Evolutionary conservation across 257 asterid genomes (phyloP), one percentile per base, ranked within the genome.

Genomic region (Salvia hispanica): DNA sequence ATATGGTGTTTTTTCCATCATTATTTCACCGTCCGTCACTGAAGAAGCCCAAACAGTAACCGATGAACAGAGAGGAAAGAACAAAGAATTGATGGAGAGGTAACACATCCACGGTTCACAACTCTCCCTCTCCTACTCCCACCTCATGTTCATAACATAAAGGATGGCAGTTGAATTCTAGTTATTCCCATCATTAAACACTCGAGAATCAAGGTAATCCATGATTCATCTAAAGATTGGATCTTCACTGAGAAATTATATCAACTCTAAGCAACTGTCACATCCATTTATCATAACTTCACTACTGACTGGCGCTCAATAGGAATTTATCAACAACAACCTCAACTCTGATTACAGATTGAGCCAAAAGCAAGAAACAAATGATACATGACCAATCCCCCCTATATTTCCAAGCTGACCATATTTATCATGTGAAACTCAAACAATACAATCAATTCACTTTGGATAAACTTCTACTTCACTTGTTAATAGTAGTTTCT

Each of bases 61-160:
- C 31, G 9, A 18, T 13, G 21, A 42, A 40, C 7, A 42, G 36
- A n/a, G 14, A n/a, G n/a, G 15, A 40, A 14, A 14, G 13, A 56
- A 33, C 48, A 28, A 43, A 15, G 9, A 12, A 66, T 40, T 28
- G 61, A 52, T 18, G 28, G 53, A 40, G 11, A 53, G 40, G 21
- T 8, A 52, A 52, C 43, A 21, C 15, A 42, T 42, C 11, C 39
- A 6, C 8, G 7, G 42, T 11, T 14, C 52, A 12, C 48, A 34
- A 33, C 13, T 9, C 18, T 33, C 31, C 31, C 2, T 25, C 31
- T 25, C 31, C 31, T 2, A 25, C 31, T 25, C 59, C 60, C 50
- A 50, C 33, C 50, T 48, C 70, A 64, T 28, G 28, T 46, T 44
- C 48, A 6, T 45, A 62, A 44, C 18, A 10, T 62, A 37, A 58